Conservation (phyloP, 768 basidiomycete species). For the Lentinula sp. region DNA sequence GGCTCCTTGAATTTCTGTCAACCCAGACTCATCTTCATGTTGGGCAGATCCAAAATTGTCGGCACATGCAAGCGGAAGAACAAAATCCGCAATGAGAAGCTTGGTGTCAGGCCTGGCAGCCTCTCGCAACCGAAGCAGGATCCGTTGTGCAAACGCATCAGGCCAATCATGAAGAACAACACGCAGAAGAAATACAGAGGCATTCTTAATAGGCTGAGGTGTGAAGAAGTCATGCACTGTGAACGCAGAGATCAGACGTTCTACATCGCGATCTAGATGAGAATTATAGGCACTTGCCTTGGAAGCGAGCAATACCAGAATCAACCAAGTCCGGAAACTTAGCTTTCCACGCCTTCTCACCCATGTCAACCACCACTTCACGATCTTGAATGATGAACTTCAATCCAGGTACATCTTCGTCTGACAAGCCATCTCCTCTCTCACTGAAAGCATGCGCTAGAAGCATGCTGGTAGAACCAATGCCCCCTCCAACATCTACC, state of each 20-base stretch:
- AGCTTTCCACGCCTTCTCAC: slow-evolving; percentile 49
- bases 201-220: slow-evolving; percentile 45
- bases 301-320: slow-evolving; percentile 45
- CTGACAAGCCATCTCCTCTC: slow-evolving; percentile 8
- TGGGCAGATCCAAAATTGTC: slow-evolving; percentile 29
- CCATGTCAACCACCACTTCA: slow-evolving; percentile 41
- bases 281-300: slow-evolving; percentile 26
- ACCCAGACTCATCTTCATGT: slow-evolving; percentile 14
- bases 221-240: slow-evolving; percentile 73
- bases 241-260: background rate
- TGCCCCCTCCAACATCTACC: slow-evolving; percentile 57
- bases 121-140: slow-evolving; percentile 37
- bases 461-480: slow-evolving; percentile 39
- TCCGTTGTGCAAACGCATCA: slow-evolving; percentile 44
- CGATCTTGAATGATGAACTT: slow-evolving; percentile 49
- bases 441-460: slow-evolving; percentile 25
- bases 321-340: slow-evolving; percentile 55
- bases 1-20: slow-evolving; percentile 43
- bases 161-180: slow-evolving; percentile 80
- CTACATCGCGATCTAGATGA: background rate
- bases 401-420: slow-evolving; percentile 17
- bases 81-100: slow-evolving; percentile 66
- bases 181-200: slow-evolving; percentile 65
- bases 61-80: slow-evolving; percentile 65
- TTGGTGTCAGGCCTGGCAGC: slow-evolving; percentile 48